A percentile compares a stretch with the other conserved stretches of the same genome.
Conservation (phyloP, 805 yeast species). For the Candida verbasci region DNA sequence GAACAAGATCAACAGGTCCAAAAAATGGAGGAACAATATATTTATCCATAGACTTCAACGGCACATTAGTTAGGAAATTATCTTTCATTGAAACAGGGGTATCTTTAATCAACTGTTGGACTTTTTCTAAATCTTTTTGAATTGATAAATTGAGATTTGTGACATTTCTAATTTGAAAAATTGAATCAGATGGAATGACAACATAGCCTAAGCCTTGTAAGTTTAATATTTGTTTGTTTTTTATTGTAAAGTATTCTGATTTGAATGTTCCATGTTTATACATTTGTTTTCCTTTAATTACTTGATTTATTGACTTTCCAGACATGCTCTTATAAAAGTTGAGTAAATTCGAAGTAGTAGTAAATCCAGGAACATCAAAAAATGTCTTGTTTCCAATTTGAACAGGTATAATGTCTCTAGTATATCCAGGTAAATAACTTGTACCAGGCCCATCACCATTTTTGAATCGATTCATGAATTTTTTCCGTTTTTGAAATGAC, state of each 20-base stretch:
- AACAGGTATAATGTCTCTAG: constrained; percentile 45
- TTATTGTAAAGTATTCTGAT: constrained; percentile 32
- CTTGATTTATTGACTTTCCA: constrained; percentile 18
- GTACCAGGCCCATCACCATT: constrained; percentile 41
- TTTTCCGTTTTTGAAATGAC: constrained; percentile 8
- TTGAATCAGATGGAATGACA: constrained; percentile 47
- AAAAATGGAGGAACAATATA: constrained; percentile 66
- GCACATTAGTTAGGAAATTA: constrained; percentile 9
- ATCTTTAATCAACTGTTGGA: constrained; percentile 15
- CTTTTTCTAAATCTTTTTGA: constrained; percentile 27
- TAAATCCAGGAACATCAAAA: constrained; percentile 48
- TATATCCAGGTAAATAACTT: constrained; percentile 64
- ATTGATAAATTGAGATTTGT: constrained; percentile 38
- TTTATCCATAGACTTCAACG: constrained; percentile 27
- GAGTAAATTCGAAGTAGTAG: constrained; percentile 10
- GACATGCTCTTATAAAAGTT: constrained; percentile 10
- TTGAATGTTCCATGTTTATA: constrained; percentile 26
- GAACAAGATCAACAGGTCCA: constrained; percentile 62
- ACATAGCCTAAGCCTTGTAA: constrained; percentile 62
- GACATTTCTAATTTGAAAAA: constrained; percentile 45
- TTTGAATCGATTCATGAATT: constrained; percentile 16
- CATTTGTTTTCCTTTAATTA: constrained; percentile 25
- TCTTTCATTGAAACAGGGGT: constrained; percentile 8
- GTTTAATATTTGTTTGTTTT: constrained; percentile 43
- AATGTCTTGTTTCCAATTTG: constrained; percentile 23